Evolutionary conservation across 805 yeast genomes (phyloP), one percentile per base, ranked within the genome.

Genomic region (Teunomyces panamensis): DNA sequence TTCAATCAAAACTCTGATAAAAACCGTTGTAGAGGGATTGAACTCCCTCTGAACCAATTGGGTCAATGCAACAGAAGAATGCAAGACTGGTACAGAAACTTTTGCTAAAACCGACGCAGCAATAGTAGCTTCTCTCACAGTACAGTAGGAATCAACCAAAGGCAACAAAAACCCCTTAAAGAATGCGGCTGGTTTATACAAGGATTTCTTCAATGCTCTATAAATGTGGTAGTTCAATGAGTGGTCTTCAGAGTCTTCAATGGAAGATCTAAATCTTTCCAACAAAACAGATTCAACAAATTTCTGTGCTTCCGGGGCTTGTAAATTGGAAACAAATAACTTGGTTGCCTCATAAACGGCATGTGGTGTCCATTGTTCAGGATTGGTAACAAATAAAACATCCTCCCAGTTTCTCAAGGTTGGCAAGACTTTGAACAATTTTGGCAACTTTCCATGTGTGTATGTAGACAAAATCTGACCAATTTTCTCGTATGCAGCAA

Each of bases 151-250:
- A 59, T 89, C 95, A 13, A 90, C 87, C 49, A 94, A 74, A 20
- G 97, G 98, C 63, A 94, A 88, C 50, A 94, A 73, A 61, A 94
- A 90, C 1, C 99, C 99, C 68, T 90, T 92, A 79, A 92, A 94
- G 62, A 92, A 94, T 9, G 99, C 99, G 47, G 94, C 90, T 28
- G 99, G 99, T 67, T 94, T 94, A 75, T 94, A 94, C 46, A 95
- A 77, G 0, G 97, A 81, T 71, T 94, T 94, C 68, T 91, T 92
- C 57, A 94, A 71, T 0, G 99, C 84, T 60, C 97, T 81, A 67
- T 94, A 94, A 36, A 94, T 75, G 64, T 94, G 99, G 63, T 94
- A 92, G 69, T 95, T 92, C 54, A 94, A 77, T 32, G 80, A 81
- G 59, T 87, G 92, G 50, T 81, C 85, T 56, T 85, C 91, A 49